These are phyloP conservation scores for Zychaea mexicana DNA, from an alignment of 371 early-diverging fungal genomes.

Conservation along the genomic window DNA sequence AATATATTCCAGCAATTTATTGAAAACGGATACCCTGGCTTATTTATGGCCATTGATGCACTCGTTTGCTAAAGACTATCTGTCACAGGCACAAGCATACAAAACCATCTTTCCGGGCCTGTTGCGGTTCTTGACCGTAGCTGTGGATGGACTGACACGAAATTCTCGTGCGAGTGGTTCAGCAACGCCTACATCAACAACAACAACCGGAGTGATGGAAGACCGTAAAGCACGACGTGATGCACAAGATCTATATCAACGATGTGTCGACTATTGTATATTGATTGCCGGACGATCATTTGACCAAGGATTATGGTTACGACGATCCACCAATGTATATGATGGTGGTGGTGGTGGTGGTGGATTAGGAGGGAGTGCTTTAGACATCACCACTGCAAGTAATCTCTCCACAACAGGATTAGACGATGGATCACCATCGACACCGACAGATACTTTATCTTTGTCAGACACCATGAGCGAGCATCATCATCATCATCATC, in stretches of 20 bases:
- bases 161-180: too few relatives aligned
- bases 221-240: conserved; percentile 70
- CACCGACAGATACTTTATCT: conserved; percentile 15
- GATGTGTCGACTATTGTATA: conserved; percentile 77
- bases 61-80: conserved; percentile 68
- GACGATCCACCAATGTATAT: conserved; percentile 49
- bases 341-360: conserved; percentile 9
- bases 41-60: conserved; percentile 70
- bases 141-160: conserved; percentile 54
- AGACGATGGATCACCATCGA: conserved; percentile 24
- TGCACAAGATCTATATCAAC: conserved; percentile 70
- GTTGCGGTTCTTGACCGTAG: conserved; percentile 60
- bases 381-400: neutral
- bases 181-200: conserved; percentile 39
- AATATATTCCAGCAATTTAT: conserved; percentile 54
- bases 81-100: conserved; percentile 62
- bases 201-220: conserved; percentile 25
- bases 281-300: conserved; percentile 77
- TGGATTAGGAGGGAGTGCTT: too few relatives aligned
- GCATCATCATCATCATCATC: too few relatives aligned
- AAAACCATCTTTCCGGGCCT: conserved; percentile 62
- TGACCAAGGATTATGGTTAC: conserved; percentile 75
- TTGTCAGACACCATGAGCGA: conserved; percentile 22
- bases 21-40: conserved; percentile 48
- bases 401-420: too few relatives aligned